phyloP scores from a whole-genome alignment of 1,284 basidiomycete genomes.

The Marasmius fiardii region DNA sequence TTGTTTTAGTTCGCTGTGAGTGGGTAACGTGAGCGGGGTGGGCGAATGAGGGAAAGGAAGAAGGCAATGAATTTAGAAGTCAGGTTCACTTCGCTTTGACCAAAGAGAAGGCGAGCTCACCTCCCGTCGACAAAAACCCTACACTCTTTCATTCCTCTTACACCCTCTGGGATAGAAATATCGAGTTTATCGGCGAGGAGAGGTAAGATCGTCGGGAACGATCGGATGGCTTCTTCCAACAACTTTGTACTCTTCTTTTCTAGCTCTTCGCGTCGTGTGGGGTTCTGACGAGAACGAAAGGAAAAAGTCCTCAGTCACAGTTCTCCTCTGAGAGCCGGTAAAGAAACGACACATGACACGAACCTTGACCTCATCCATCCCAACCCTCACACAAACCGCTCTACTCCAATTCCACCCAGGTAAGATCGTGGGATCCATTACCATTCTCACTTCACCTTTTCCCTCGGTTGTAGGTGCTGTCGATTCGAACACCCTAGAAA shows the following conservation, averaged over 20 bases:
- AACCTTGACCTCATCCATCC: slow-evolving; percentile 55
- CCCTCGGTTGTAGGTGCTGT: slow-evolving; percentile 22
- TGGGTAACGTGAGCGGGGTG: slow-evolving; percentile 13
- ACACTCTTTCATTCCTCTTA: slow-evolving; percentile 62
- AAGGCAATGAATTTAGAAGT: too few species aligned
- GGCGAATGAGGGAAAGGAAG: too few species aligned
- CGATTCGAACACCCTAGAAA: slow-evolving; percentile 58
- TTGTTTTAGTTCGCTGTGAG: slow-evolving; percentile 33
- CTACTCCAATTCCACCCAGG: slow-evolving; percentile 82
- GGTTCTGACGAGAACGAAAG: not conserved
- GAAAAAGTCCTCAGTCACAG: not conserved
- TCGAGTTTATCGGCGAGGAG: slow-evolving; percentile 84
- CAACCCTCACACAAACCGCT: slow-evolving; percentile 66
- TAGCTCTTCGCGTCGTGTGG: not conserved
- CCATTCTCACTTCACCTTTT: slow-evolving; percentile 23
- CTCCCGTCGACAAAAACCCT: slow-evolving; percentile 64
- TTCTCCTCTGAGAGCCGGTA: too few species aligned
- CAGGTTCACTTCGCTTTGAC: not conserved
- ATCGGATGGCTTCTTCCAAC: slow-evolving; percentile 66
- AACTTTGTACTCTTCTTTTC: slow-evolving; percentile 61
- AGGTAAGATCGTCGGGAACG: slow-evolving; percentile 79
- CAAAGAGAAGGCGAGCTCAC: slow-evolving; percentile 33
- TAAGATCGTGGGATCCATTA: slow-evolving; percentile 56
- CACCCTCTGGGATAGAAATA: slow-evolving; percentile 53
- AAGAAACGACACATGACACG: too few species aligned